Base-by-base conservation (phyloP, 164 flowering plant species). In the Warburgia ugandensis region DNA sequence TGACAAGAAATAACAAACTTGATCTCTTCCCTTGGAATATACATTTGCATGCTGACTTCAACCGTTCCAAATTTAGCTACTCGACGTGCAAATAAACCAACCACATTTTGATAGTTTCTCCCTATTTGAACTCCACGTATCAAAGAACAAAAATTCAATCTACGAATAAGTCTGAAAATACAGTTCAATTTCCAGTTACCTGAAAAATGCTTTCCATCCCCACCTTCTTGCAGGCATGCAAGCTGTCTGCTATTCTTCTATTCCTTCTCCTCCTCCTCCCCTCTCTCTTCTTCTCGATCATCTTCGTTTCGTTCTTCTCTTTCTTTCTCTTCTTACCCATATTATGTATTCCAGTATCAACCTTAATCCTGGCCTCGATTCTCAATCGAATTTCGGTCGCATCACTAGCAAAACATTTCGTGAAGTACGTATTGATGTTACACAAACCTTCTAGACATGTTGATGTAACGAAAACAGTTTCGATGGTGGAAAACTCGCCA, bases 261-360 rank as follows among this genome's bases (percentile, higher is more conserved):
- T 0, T 31, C 12, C 16, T 19, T 5, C 31, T 48, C 27, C 23
- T 48, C 37, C 20, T 48, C 5, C 51, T 48, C 22, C 28, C 51
- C 31, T 48, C 23, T 48, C 26, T 48, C 23, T 3, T 30, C 38
- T 48, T 48, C 8, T 31, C 37, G 25, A 23, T 48, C 8, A 3
- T 48, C 26, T 20, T 48, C 23, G 0, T 48, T n/a, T 4, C 25
- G n/a, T 16, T 48, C 37, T 29, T 48, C 23, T 29, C 51, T 48
- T 30, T 48, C 14, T 9, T 48, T 22, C 51, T 48, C 25, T 16
- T 48, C 36, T 2, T 48, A 32, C 51, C 38, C 25, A 48, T 48
- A 13, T 20, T n/a, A 12, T 48, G 26, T 25, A 30, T 20, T 30
- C 36, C 19, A 36, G 17, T 32, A 4, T 20, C 28, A 17, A 19